Conservation (phyloP, 805 yeast species). For the Komagataella ulmi region DNA sequence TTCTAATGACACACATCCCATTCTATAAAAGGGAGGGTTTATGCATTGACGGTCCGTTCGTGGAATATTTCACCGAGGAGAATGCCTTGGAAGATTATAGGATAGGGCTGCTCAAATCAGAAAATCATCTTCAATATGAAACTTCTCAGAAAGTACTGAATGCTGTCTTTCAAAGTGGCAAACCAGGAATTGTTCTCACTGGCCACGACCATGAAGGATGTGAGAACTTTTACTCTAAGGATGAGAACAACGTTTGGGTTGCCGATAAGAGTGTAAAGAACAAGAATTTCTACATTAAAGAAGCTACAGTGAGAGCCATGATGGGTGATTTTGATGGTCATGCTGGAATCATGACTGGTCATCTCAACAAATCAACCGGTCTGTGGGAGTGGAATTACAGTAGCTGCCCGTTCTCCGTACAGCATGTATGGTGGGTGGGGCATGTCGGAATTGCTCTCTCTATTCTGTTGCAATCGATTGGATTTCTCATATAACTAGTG, state of each 20-base stretch:
- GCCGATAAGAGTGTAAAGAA: constrained; percentile 31
- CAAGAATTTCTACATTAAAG: constrained; percentile 34
- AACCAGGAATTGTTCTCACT: constrained; percentile 71
- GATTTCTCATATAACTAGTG: not conserved
- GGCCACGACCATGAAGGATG: constrained; percentile 99
- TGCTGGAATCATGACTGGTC: constrained; percentile 75
- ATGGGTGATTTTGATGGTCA: constrained; percentile 96
- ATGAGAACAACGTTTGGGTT: constrained; percentile 35
- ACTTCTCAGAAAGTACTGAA: constrained; percentile 56
- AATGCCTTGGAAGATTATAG: constrained; percentile 53
- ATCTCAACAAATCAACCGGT: constrained; percentile 26
- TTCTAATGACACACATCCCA: constrained; percentile 82
- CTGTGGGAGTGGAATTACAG: constrained; percentile 58
- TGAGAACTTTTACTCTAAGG: constrained; percentile 45
- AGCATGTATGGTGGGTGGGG: constrained; percentile 94
- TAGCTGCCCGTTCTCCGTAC: constrained; percentile 72
- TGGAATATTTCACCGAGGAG: constrained; percentile 40
- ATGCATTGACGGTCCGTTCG: constrained; percentile 79
- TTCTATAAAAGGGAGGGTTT: constrained; percentile 70
- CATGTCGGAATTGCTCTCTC: constrained; percentile 36
- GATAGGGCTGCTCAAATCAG: constrained; percentile 62
- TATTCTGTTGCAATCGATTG: constrained; percentile 21
- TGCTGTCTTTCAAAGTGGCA: constrained; percentile 51
- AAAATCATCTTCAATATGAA: constrained; percentile 67
- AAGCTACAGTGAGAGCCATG: constrained; percentile 80